Percentiles rank a stretch among this genome's conserved stretches.
phyloP scores from a whole-genome alignment of 2,329 filamentous ascomycete species.

The Eutypella sp. region DNA sequence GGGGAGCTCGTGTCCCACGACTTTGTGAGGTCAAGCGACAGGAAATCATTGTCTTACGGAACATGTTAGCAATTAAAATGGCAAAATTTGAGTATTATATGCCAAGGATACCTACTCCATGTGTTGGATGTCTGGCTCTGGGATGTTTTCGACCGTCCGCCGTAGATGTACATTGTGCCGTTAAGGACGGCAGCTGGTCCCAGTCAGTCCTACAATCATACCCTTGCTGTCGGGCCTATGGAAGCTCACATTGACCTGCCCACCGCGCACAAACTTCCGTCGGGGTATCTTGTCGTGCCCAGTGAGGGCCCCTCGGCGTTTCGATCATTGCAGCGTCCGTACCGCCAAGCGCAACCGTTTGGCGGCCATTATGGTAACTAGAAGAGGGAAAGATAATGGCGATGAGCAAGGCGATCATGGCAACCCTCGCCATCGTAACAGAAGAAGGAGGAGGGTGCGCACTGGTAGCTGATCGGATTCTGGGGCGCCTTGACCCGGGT shows the following conservation, averaged over 20 bases:
- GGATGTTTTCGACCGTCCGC: slow-evolving; percentile 58
- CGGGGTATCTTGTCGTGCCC: slow-evolving; percentile 40
- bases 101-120: slow-evolving; percentile 54
- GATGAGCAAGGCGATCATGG: slow-evolving; percentile 45
- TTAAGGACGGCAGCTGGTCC: slow-evolving; percentile 59
- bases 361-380: slow-evolving; percentile 36
- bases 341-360: slow-evolving; percentile 35
- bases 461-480: slow-evolving; percentile 38
- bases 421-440: slow-evolving; percentile 38
- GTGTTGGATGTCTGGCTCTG: slow-evolving; percentile 56
- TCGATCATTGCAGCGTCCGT: slow-evolving; percentile 44
- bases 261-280: slow-evolving; percentile 60
- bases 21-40: slow-evolving; percentile 65
- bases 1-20: slow-evolving; percentile 66
- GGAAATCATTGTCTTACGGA: slow-evolving; percentile 61
- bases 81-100: not conserved
- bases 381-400: slow-evolving; percentile 45
- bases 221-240: not conserved
- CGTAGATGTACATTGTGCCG: slow-evolving; percentile 72
- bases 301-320: slow-evolving; percentile 23
- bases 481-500: slow-evolving; percentile 34
- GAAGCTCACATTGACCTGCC: slow-evolving; percentile 54
- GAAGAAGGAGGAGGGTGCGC: slow-evolving; percentile 28
- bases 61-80: slow-evolving; percentile 7
- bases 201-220: slow-evolving; percentile 10